phyloP scores from a whole-genome alignment of 768 basidiomycete species.

The Lactarius psammicola region DNA sequence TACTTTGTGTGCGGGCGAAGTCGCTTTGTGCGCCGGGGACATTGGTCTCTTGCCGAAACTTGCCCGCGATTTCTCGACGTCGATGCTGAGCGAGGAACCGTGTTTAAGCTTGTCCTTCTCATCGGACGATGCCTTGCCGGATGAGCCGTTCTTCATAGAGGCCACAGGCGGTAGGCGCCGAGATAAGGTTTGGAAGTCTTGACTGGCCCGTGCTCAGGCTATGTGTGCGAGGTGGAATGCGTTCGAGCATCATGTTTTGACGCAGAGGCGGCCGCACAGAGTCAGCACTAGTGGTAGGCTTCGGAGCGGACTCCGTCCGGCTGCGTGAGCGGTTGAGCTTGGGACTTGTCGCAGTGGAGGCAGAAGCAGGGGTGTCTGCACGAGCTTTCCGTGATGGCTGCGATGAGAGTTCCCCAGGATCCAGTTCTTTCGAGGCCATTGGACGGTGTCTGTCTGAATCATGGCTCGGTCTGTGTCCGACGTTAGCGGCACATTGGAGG shows the following conservation, averaged over 20 bases:
- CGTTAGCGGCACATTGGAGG: not conserved
- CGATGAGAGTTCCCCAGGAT: conserved; percentile 5
- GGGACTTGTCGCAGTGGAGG: not conserved
- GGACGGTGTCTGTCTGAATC: not conserved
- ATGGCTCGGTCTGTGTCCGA: not conserved
- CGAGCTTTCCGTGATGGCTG: conserved; percentile 12
- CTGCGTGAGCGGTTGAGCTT: conserved; percentile 13
- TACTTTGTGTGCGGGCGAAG: conserved; percentile 59
- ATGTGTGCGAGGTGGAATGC: conserved; percentile 27
- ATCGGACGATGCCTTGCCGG: conserved; percentile 32
- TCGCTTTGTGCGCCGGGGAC: conserved; percentile 40
- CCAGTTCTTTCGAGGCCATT: conserved; percentile 4
- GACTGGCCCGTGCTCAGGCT: conserved; percentile 17
- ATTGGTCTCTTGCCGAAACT: conserved; percentile 25
- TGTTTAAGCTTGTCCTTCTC: conserved; percentile 30
- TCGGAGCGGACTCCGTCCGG: conserved; percentile 13
- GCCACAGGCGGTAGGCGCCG: not conserved
- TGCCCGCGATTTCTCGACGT: conserved; percentile 33
- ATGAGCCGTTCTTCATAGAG: conserved; percentile 22
- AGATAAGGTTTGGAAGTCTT: conserved; percentile 1
- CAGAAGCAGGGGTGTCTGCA: conserved; percentile 4
- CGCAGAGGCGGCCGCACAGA: conserved; percentile 32
- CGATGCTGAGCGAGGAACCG: conserved; percentile 33
- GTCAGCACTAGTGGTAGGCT: conserved; percentile 27
- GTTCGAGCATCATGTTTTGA: conserved; percentile 25